Evolutionary conservation across 192 early-diverging fungal genomes (phyloP), one percentile per base, ranked within the genome.

Genomic region (Coemansia umbellata): DNA sequence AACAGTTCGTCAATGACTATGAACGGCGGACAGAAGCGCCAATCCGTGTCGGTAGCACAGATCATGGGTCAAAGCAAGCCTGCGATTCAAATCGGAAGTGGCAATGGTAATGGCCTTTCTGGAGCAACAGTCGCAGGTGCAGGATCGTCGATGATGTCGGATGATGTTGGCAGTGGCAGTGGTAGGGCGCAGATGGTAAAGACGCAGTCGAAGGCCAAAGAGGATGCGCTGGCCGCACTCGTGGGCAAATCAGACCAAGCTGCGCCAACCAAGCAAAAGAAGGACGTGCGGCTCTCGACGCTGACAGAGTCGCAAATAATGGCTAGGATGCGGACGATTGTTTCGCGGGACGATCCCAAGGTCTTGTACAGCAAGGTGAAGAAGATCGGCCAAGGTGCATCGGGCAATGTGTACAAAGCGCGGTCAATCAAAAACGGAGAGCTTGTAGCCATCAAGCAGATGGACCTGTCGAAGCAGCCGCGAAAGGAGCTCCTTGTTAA

Each of bases 361-460:
- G 49, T 78, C 10, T 69, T 97, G 40, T 99, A 99, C 72, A 84
- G 85, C 56, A 95, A 97, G 68, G 81, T 93, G 69, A 91, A 92
- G 70, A 92, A 94, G 76, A 87, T 99, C 57, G 97, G 97, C 1
- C 95, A 97, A 82, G 94, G 95, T 69, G 94, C 94, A 4, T 96
- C 93, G 30, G 96, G 96, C 36, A 94, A 92, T n/a, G 96, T 99
- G 35, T 99, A 93, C 75, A 85, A 94, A 55, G 96, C 96, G 26
- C 84, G 85, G 28, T 80, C 85, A 40, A 69, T 87, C 17, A 69
- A 73, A 31, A 87, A 80, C 22, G 82, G 85, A 37, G 81, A 85
- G 44, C 84, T 87, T 58, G 91, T 93, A 22, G 93, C 93, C 5
- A 91, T 95, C 77, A 95, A 95, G 73, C 91, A 93, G 63, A 95